Percentiles rank a stretch among this genome's conserved stretches.
These are phyloP conservation scores for Candida gigantensis DNA, from an alignment of 1,139 yeast species.

Conservation along the genomic window DNA sequence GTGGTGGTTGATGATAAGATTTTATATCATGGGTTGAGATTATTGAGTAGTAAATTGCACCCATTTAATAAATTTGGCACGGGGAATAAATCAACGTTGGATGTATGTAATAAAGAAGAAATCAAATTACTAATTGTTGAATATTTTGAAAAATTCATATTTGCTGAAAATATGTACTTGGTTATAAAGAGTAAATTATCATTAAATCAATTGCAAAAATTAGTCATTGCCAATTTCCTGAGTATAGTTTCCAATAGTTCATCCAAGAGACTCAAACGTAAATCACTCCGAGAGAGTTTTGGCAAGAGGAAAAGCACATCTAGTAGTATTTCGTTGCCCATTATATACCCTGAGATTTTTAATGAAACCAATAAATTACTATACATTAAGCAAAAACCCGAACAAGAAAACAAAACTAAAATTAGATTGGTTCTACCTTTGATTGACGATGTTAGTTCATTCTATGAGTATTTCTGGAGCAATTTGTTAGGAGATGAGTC, in stretches of 20 bases:
- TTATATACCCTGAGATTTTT: constrained; percentile 24
- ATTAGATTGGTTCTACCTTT: constrained; percentile 45
- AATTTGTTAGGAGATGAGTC: constrained; percentile 64
- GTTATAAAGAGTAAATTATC: constrained; percentile 69
- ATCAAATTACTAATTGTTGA: constrained; percentile 18
- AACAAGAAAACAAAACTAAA: constrained; percentile 11
- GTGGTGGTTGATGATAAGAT: constrained; percentile 42
- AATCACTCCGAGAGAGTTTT: constrained; percentile 1
- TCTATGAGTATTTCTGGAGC: constrained; percentile 50
- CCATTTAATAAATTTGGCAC: constrained; percentile 50
- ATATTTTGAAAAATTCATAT: constrained; percentile 33
- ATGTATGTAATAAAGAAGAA: constrained; percentile 18
- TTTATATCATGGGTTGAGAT: constrained; percentile 57
- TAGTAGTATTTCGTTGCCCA: neutral
- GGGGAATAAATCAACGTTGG: constrained; percentile 36
- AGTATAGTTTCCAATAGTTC: constrained; percentile 12
- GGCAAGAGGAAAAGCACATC: constrained; percentile 2
- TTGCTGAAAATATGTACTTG: constrained; percentile 48
- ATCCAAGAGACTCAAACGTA: neutral
- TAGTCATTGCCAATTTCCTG: constrained; percentile 46
- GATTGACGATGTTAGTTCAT: constrained; percentile 11
- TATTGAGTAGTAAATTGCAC: constrained; percentile 45
- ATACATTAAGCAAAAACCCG: constrained; percentile 5
- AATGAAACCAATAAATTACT: constrained; percentile 19
- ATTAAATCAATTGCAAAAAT: constrained; percentile 52